Conservation (phyloP, 306 rosid species). For the Ceratonia siliqua region DNA sequence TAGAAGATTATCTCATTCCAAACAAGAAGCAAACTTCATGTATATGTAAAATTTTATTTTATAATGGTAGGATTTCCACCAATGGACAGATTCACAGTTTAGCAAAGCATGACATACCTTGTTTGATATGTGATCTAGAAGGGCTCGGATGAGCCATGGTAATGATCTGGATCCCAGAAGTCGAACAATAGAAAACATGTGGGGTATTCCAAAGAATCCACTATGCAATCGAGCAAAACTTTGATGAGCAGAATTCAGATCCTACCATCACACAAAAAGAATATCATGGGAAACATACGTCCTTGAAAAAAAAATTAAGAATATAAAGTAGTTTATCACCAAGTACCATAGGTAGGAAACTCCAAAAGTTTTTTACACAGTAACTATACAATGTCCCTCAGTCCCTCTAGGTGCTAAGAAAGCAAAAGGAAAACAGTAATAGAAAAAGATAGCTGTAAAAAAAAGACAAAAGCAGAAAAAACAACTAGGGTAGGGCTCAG, state of each 20-base stretch:
- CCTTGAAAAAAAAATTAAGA: not conserved
- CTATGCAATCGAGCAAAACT: constrained; percentile 93
- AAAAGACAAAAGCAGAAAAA: not conserved
- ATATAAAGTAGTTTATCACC: not conserved
- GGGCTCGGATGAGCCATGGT: constrained; percentile 96
- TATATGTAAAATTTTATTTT: not conserved
- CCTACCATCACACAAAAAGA: constrained; percentile 50
- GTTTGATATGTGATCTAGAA: constrained; percentile 93
- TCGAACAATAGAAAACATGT: constrained; percentile 79
- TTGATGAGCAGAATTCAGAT: constrained; percentile 93
- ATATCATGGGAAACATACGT: constrained; percentile 11
- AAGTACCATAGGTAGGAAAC: not conserved
- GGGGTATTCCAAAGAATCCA: constrained; percentile 97
- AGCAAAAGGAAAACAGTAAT: not conserved
- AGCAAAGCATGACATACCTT: constrained; percentile 58
- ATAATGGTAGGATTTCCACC: constrained; percentile 8
- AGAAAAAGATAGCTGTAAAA: not conserved
- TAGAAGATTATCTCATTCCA: not conserved
- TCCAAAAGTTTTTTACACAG: not conserved
- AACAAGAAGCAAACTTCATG: not conserved
- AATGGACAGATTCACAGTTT: constrained; percentile 21
- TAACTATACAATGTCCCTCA: constrained; percentile 1
- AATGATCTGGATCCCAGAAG: constrained; percentile 94
- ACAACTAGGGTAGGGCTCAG: not conserved
- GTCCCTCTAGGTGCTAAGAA: not conserved